phyloP scores from a whole-genome alignment of 2,329 filamentous ascomycete genomes.

The Sarocladium brachiariae region DNA sequence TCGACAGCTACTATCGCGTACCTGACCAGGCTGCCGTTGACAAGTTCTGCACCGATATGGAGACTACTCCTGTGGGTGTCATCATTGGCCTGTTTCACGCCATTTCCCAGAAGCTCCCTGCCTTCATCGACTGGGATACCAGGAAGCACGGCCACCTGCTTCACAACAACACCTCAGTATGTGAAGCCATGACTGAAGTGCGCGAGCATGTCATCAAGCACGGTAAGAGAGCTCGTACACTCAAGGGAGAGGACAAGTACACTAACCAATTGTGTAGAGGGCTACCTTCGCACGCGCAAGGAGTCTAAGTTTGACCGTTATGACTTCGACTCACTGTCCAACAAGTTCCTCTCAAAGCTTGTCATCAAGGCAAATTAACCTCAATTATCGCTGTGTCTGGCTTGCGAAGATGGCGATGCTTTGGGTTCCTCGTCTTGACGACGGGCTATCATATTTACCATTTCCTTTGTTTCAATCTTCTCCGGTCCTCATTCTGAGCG shows the following conservation, averaged over 20 bases:
- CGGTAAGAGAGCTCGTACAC: constrained; percentile 52
- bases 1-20: constrained; percentile 93
- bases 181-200: constrained; percentile 94
- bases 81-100: constrained; percentile 96
- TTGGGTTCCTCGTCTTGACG: not conserved
- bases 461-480: constrained; percentile 24
- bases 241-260: too few species aligned
- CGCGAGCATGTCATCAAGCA: constrained; percentile 87
- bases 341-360: constrained; percentile 94
- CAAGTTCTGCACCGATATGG: constrained; percentile 97
- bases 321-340: constrained; percentile 92
- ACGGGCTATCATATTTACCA: constrained; percentile 13
- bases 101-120: constrained; percentile 92
- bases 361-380: constrained; percentile 88
- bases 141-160: constrained; percentile 83
- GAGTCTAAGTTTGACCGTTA: constrained; percentile 80
- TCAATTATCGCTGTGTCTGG: not conserved
- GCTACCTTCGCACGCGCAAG: constrained; percentile 74
- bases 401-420: not conserved
- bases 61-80: constrained; percentile 89
- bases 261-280: constrained; percentile 49
- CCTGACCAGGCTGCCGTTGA: constrained; percentile 77
- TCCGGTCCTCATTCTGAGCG: constrained; percentile 11
- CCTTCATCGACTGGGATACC: constrained; percentile 92
- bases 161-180: constrained; percentile 85